Evolutionary conservation across 768 basidiomycete species (phyloP).

Genomic region (Leccinum barrowsii): DNA sequence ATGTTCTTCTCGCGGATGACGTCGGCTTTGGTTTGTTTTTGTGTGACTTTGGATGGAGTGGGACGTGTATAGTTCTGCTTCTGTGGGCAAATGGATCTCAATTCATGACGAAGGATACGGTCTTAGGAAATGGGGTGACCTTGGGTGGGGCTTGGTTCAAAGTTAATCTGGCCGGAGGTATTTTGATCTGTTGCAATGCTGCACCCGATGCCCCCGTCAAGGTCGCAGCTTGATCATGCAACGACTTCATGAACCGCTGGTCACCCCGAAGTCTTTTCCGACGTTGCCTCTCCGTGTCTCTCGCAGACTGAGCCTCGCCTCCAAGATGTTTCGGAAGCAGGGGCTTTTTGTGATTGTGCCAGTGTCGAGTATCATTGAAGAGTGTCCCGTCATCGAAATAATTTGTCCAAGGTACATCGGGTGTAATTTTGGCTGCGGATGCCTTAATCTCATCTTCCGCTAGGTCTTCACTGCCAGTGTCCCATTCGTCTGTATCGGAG

Average conservation of each 20-base stretch:
- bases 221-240: constrained; percentile 60
- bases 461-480: constrained; percentile 17
- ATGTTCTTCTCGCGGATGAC: constrained; percentile 43
- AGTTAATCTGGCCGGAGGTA: constrained; percentile 37
- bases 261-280: constrained; percentile 37
- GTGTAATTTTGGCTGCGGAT: neutral
- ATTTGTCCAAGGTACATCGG: neutral
- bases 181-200: constrained; percentile 50
- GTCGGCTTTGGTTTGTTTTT: constrained; percentile 34
- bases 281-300: constrained; percentile 35
- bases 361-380: constrained; percentile 54
- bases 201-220: constrained; percentile 61
- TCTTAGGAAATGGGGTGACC: constrained; percentile 1
- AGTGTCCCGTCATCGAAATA: constrained; percentile 39
- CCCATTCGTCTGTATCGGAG: constrained; percentile 20
- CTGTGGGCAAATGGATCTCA: constrained; percentile 5
- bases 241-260: constrained; percentile 55
- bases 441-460: neutral
- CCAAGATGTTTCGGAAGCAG: constrained; percentile 55
- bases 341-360: constrained; percentile 50
- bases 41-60: constrained; percentile 26
- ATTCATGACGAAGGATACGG: neutral
- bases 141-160: constrained; percentile 11
- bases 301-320: constrained; percentile 35
- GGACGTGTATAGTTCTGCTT: constrained; percentile 16